Evolutionary conservation across 1,284 basidiomycete species (phyloP).

Genomic region (Leccinum griseonigrum): DNA sequence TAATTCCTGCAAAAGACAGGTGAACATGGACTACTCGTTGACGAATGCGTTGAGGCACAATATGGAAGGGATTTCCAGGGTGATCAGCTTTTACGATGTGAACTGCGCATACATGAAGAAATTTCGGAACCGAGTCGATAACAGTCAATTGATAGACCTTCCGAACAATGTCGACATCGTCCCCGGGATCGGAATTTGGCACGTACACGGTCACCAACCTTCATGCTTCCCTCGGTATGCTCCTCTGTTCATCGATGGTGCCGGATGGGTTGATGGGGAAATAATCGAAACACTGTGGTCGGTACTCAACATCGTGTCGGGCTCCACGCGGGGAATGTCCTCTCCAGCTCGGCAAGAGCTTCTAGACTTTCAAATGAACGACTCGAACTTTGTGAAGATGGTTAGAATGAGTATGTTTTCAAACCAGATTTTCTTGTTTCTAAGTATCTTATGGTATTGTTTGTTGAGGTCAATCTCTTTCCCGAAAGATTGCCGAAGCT

Average conservation of each 20-base stretch:
- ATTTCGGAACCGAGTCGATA: not conserved
- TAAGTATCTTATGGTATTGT: not conserved
- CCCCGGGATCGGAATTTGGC: slow-evolving; percentile 10
- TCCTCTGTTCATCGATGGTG: not conserved
- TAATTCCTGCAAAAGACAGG: slow-evolving; percentile 9
- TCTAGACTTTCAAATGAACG: not conserved
- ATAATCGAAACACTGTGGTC: not conserved
- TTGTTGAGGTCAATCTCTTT: not conserved
- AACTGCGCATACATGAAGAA: slow-evolving; percentile 14
- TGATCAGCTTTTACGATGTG: slow-evolving; percentile 11
- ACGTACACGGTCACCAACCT: slow-evolving; percentile 8
- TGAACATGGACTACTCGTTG: slow-evolving; percentile 24
- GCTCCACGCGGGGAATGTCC: not conserved
- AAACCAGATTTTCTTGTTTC: no score
- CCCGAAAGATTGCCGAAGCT: not conserved
- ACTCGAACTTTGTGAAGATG: not conserved
- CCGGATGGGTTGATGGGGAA: not conserved
- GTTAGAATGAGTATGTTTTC: not conserved
- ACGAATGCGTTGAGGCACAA: slow-evolving; percentile 8
- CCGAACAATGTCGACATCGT: not conserved
- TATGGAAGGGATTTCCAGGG: not conserved
- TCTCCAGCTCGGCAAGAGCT: not conserved
- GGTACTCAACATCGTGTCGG: not conserved
- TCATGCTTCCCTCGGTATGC: slow-evolving; percentile 7
- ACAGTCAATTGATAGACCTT: not conserved